Conservation (phyloP, 2,329 filamentous ascomycete genomes). For the Clonostachys sp. region DNA sequence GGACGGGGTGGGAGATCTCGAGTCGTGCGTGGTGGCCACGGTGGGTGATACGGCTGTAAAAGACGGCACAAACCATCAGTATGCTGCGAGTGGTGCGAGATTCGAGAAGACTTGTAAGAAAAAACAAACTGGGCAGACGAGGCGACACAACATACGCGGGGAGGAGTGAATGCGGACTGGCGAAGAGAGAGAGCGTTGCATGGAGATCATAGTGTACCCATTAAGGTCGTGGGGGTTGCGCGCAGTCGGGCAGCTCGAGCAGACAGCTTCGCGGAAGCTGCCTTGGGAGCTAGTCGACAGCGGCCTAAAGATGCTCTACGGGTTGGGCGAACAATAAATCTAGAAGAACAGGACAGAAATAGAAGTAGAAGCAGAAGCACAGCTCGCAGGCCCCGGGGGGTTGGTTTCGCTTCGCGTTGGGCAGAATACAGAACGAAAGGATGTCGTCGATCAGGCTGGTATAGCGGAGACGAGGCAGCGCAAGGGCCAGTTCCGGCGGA, state of each 20-base stretch:
- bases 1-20: constrained; percentile 51
- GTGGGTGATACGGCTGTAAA: constrained; percentile 23
- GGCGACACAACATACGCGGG: constrained; percentile 47
- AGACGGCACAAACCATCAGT: constrained; percentile 17
- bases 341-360: no score
- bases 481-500: constrained; percentile 1
- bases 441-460: not conserved
- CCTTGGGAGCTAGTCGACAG: no score
- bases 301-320: no score
- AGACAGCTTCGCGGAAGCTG: not conserved
- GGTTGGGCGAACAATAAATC: no score
- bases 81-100: constrained; percentile 5
- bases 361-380: not conserved
- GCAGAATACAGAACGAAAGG: not conserved
- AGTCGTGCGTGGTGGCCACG: constrained; percentile 18
- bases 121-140: no score
- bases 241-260: constrained; percentile 19
- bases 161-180: constrained; percentile 53
- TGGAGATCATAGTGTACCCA: constrained; percentile 54
- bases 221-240: constrained; percentile 20
- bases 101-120: not conserved
- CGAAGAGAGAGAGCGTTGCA: constrained; percentile 60
- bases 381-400: not conserved
- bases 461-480: not conserved
- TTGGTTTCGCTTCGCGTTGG: not conserved